Base-by-base conservation (phyloP, 176 grass and related monocot species). In the Carex kokanica region DNA sequence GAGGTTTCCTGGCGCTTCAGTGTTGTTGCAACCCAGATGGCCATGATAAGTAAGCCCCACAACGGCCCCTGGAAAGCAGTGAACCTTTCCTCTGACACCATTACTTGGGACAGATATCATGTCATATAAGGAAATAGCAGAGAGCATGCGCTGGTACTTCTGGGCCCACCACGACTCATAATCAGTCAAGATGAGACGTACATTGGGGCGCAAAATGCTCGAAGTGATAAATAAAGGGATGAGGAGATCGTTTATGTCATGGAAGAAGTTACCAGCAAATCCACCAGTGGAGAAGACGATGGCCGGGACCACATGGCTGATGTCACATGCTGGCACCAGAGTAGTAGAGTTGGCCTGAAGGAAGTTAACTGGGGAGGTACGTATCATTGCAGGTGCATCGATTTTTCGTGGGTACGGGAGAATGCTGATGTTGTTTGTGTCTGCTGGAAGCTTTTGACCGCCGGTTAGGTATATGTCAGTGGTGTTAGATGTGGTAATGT, bases 221-320 rank as follows among this genome's bases (percentile, higher is more conserved):
- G 89, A 87, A 5, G 93, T 97, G 63, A 93, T 84, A 84, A 91
- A 97, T 52, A 97, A 51, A 16, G 93, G 93, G 15, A 93, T 60
- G 16, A 96, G 81, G 36, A 96, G 78, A 53, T 96, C 93, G 32
- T 86, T 93, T 36, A 93, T n/a, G 40, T 96, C 91, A 6, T 97
- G 91, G 83, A 90, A 97, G 11, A 88, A 58, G 70, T 97, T 97
- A 5, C 69, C 81, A 8, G 88, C 88, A 45, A 93, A 82, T 52
- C 93, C 93, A 17, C 93, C 91, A 2, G 88, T 88, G 32, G 93
- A 88, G 51, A 97, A 91, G 68, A 97, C 74, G 64, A 93, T 73
- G 49, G 89, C 93, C 1, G 91, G 83, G 58, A 93, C 84, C 8
- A 2, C 27, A 64, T 93, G 83, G 24, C 24, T 97, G 60, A 88